Base-by-base conservation (phyloP, 768 basidiomycete genomes). In the Artomyces pyxidatus region DNA sequence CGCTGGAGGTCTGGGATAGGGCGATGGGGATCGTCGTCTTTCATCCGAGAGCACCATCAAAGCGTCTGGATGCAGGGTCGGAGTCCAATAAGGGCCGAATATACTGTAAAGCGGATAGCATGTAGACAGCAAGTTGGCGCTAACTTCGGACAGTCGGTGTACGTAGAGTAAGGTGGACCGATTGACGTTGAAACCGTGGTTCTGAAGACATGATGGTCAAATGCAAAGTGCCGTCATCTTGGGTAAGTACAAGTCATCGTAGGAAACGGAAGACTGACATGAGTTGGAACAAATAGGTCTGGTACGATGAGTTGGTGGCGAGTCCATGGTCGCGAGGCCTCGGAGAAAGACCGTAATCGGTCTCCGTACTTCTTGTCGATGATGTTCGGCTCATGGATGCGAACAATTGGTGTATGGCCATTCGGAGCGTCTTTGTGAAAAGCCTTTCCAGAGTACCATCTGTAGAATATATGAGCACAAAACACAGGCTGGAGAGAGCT, bases 261-360 rank as follows among this genome's bases (percentile, higher is more conserved):
- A 8, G 17, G 17, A 22, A 26, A 21, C 11, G 5, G 22, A 17
- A 17, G 30, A 27, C 51, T 27, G 19, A 56, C 54, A 21, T 56
- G 41, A 19, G 52, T 56, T 9, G 42, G 28, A 29, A 47, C 54
- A 35, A 50, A 56, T 14, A 52, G 54, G 42, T 56, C 54, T 27
- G 52, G 52, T 3, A 53, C 45, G 45, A 56, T 49, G 17, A 56
- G 54, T 28, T 56, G 54, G 26, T 56, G 54, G 35, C 25, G 45
- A 32, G 48, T 46, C 54, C 54, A 56, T 7, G 54, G 46, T 7
- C 11, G 26, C 19, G 19, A 37, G 37, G 40, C 42, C 23, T 29
- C 50, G 21, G 42, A 35, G 26, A 54, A 55, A 26, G 32, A 25
- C 37, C 19, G 22, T 19, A 49, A 27, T 38, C 49, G 47, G 21